phyloP scores from a whole-genome alignment of 768 basidiomycete species.

The Suillus lakei region DNA sequence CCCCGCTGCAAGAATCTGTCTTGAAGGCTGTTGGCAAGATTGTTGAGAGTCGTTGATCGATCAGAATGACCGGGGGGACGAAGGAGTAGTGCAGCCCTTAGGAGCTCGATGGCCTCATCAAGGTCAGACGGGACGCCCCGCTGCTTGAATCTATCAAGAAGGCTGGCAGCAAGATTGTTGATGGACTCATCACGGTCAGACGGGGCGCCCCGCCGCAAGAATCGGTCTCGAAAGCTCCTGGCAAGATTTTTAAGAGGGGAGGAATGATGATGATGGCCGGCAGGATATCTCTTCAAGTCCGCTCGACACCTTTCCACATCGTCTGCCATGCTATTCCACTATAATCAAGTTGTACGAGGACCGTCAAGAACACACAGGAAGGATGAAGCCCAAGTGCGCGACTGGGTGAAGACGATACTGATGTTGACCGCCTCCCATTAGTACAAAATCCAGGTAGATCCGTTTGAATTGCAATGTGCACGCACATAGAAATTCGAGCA shows the following conservation, averaged over 20 bases:
- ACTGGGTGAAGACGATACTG: too few relatives aligned
- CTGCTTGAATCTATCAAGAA: slow-evolving; percentile 14
- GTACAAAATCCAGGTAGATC: too few relatives aligned
- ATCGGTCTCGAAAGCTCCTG: slow-evolving; percentile 10
- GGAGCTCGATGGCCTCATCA: slow-evolving; percentile 12
- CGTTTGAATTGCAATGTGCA: too few relatives aligned
- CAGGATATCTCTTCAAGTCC: slow-evolving; percentile 12
- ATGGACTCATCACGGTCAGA: slow-evolving; percentile 18
- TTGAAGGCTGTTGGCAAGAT: slow-evolving; percentile 14
- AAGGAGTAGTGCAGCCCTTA: slow-evolving; percentile 1
- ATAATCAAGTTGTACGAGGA: too few relatives aligned
- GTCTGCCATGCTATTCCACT: too few relatives aligned
- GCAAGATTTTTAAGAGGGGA: slow-evolving; percentile 20
- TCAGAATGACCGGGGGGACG: slow-evolving; percentile 17
- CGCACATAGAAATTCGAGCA: too few relatives aligned
- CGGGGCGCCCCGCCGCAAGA: neutral
- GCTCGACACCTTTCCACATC: neutral
- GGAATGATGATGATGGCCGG: slow-evolving; percentile 16
- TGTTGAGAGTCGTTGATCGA: slow-evolving; percentile 17
- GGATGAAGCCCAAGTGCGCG: too few relatives aligned
- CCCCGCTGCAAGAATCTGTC: too few relatives aligned
- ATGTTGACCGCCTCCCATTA: too few relatives aligned
- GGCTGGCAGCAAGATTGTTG: slow-evolving; percentile 15
- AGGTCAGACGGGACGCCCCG: slow-evolving; percentile 13
- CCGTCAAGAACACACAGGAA: too few relatives aligned